Conservation (phyloP, 2,329 filamentous ascomycete genomes). For the Cladophialophora chaetospira region DNA sequence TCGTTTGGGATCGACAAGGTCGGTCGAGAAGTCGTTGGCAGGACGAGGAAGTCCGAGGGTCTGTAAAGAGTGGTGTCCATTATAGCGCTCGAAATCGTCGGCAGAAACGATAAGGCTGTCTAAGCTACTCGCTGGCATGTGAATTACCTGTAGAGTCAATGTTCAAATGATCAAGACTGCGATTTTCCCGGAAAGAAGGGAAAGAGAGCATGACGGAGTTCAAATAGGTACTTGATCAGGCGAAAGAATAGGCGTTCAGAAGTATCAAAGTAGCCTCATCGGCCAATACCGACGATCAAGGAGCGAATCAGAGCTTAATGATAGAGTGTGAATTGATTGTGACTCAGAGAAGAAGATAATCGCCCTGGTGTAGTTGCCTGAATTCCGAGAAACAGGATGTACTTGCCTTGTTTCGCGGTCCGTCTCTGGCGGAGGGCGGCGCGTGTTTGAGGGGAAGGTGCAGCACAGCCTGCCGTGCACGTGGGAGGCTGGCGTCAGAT, state of each 20-base stretch:
- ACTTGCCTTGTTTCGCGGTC: no score
- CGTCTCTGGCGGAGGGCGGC: no score
- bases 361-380: not conserved
- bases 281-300: not conserved
- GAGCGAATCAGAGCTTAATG: not conserved
- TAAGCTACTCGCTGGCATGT: conserved; percentile 14
- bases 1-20: not conserved
- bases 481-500: no score
- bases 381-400: no score
- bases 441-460: no score
- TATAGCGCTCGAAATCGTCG: conserved; percentile 23
- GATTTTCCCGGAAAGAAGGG: no score
- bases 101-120: conserved; percentile 27
- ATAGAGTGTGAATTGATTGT: not conserved
- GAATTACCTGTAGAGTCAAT: no score
- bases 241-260: not conserved
- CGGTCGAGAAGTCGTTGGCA: not conserved
- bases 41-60: conserved; percentile 21
- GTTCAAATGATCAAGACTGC: no score
- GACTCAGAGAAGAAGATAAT: not conserved
- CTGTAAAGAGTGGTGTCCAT: conserved; percentile 23
- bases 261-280: not conserved
- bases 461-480: no score
- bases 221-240: not conserved
- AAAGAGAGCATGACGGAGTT: no score